Conservation (phyloP, 2,329 filamentous ascomycete species). For the Pseudopyrenochaeta lycopersici region DNA sequence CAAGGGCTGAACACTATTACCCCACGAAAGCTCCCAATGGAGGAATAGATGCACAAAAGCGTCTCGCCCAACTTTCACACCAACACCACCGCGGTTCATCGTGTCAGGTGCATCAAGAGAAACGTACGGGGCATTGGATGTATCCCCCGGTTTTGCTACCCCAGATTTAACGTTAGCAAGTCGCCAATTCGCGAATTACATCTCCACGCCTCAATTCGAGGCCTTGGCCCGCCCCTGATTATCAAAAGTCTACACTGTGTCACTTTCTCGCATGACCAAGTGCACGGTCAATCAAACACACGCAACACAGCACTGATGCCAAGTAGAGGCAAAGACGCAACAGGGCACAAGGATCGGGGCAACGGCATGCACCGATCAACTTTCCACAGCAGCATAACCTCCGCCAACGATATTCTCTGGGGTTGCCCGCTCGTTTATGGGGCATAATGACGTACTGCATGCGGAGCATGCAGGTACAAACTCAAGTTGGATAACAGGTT, state of each 20-base stretch:
- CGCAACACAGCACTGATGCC: neutral
- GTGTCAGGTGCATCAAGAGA: neutral
- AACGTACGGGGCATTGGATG: neutral
- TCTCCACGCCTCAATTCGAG: too few relatives aligned
- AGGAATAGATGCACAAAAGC: neutral
- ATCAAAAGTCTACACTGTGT: neutral
- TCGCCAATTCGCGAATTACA: too few relatives aligned
- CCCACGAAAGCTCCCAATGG: neutral
- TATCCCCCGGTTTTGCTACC: neutral
- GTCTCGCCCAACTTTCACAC: neutral
- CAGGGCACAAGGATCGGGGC: neutral
- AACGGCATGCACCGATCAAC: neutral
- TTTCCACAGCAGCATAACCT: neutral
- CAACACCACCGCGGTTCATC: neutral
- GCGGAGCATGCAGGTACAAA: constrained; percentile 1
- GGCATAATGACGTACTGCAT: neutral
- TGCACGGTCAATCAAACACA: neutral
- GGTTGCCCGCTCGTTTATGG: neutral
- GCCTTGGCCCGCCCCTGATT: neutral
- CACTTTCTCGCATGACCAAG: neutral
- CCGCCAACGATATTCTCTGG: neutral
- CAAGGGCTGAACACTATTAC: neutral
- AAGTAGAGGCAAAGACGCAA: neutral
- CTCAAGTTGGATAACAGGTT: neutral
- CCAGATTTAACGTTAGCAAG: too few relatives aligned